Evolutionary conservation across 257 asterid species (phyloP), one percentile per base, ranked within the genome.

Genomic region (Penstemon eatonii): DNA sequence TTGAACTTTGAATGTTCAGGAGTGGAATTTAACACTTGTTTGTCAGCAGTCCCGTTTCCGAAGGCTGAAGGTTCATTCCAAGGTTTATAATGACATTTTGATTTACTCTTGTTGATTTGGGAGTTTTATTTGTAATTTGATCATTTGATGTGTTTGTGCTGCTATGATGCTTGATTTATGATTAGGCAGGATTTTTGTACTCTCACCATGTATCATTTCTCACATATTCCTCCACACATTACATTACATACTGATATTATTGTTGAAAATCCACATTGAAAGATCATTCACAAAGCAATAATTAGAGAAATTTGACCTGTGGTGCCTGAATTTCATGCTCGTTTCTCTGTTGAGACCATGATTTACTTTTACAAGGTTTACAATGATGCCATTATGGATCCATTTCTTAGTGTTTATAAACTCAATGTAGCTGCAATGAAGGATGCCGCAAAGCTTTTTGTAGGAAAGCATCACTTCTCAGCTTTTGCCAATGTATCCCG

Each of bases 141-240:
- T 15, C 18, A 15, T 46, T 55, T 47, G 45, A 64, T 37, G 39
- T 58, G 51, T 58, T 58, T 4, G 64, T 36, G 44, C 6, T 7
- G 37, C 9, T 8, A 8, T 76, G 8, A 6, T 47, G 64, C 47
- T 51, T 40, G 56, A 53, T 62, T 50, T 70, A 53, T 63, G 46
- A 33, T 41, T 71, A 55, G 68, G 40, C 80, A 86, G 90, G 85
- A 50, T 67, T 63, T 70, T 49, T 63, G 66, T 60, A 66, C 73
- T 61, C 33, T 25, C 33, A 25, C 33, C 33, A 25, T 25, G 33
- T 25, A 1, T 25, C 33, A 25, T 25, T 25, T 25, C 33, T 25
- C 33, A 25, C 33, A 25, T 25, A 25, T 25, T 25, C 33, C 33
- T 25, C 33, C 33, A 25, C 33, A 25, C 33, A 25, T 1, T 25